phyloP scores from a whole-genome alignment of 2,329 filamentous ascomycete species.

The Davidsoniella virescens region DNA sequence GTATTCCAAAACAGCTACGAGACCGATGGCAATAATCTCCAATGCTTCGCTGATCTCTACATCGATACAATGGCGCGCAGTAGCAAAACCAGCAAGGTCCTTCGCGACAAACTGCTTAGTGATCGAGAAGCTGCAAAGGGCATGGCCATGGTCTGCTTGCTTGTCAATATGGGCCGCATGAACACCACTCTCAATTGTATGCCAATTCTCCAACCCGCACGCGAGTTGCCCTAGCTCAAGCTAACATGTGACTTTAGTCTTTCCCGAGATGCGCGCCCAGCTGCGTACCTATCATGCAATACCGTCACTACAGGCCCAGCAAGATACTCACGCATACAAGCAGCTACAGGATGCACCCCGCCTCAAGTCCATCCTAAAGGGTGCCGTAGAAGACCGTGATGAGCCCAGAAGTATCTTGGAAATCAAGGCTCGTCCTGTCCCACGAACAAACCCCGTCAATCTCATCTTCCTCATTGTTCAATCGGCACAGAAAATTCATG shows the following conservation, averaged over 20 bases:
- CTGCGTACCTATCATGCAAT: conserved; percentile 96
- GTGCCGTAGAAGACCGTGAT: conserved; percentile 74
- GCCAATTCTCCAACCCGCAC: conserved; percentile 17
- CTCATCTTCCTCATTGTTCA: conserved; percentile 89
- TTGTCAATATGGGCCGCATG: conserved; percentile 97
- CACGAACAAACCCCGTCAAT: conserved; percentile 90
- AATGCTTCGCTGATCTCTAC: conserved; percentile 87
- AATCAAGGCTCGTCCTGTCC: conserved; percentile 48
- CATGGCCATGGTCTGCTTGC: conserved; percentile 97
- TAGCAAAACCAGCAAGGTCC: conserved; percentile 96
- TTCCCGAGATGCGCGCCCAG: conserved; percentile 97
- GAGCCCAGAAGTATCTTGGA: conserved; percentile 75
- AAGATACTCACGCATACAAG: conserved; percentile 93
- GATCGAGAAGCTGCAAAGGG: conserved; percentile 85
- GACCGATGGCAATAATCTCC: conserved; percentile 37
- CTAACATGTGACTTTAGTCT: conserved; percentile 43
- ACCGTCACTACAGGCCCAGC: conserved; percentile 82
- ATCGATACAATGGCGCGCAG: conserved; percentile 97
- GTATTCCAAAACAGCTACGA: conserved; percentile 93
- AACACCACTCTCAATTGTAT: conserved; percentile 95
- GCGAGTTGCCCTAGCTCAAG: background rate
- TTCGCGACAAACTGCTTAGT: conserved; percentile 88
- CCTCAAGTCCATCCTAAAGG: conserved; percentile 92
- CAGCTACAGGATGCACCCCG: conserved; percentile 92
- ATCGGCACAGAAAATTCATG: conserved; percentile 78